phyloP scores from a whole-genome alignment of 2,329 filamentous ascomycete species.

The Aspergillus uvarum region DNA sequence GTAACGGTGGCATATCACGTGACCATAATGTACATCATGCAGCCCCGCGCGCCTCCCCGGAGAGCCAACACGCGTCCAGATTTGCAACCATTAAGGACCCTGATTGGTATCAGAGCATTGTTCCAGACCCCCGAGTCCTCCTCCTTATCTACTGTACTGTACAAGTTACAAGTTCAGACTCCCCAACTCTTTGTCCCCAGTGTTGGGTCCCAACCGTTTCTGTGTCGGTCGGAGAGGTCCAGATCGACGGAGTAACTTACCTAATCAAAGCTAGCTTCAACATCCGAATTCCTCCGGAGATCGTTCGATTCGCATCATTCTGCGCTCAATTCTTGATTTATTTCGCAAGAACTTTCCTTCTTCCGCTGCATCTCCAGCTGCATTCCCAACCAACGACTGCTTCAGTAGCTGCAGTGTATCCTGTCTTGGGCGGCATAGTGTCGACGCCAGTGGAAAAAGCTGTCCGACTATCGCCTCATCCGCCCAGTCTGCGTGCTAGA shows the following conservation, averaged over 20 bases:
- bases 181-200: background rate
- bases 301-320: constrained; percentile 1
- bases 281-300: constrained; percentile 1
- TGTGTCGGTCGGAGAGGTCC: background rate
- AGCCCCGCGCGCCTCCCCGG: background rate
- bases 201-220: constrained; percentile 1
- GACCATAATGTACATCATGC: background rate
- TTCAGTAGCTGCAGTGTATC: background rate
- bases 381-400: background rate
- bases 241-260: constrained; percentile 3
- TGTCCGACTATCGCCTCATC: background rate
- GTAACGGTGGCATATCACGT: background rate
- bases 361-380: background rate
- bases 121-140: background rate
- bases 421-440: background rate
- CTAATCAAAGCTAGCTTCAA: background rate
- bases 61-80: background rate
- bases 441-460: background rate
- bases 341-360: background rate
- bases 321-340: constrained; percentile 1
- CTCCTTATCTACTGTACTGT: background rate
- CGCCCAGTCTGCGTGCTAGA: background rate
- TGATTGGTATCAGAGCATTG: background rate
- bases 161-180: too few species aligned
- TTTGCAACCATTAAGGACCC: background rate